phyloP scores from a whole-genome alignment of 257 asterid species.

The Penstemon eatonii region DNA sequence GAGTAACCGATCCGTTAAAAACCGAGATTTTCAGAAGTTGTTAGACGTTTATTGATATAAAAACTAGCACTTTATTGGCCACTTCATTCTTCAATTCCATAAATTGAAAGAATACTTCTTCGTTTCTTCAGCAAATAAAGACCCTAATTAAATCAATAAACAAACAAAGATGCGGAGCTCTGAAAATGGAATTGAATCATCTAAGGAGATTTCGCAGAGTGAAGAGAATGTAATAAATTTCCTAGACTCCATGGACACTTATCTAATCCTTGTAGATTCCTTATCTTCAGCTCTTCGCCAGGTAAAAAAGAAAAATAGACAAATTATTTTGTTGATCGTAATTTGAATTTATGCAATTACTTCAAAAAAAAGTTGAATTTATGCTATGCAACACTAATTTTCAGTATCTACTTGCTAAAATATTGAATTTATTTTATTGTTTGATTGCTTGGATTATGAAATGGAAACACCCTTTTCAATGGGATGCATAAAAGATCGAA shows the following conservation, averaged over 20 bases:
- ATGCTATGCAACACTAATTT: neutral
- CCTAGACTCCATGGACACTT: slow-evolving; percentile 74
- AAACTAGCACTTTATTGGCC: too few species aligned
- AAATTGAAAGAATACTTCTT: too few species aligned
- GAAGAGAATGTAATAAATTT: slow-evolving; percentile 58
- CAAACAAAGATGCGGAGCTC: slow-evolving; percentile 36
- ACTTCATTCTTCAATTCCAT: too few species aligned
- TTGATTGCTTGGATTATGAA: slow-evolving; percentile 13
- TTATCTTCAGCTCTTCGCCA: slow-evolving; percentile 81
- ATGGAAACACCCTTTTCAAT: slow-evolving; percentile 3
- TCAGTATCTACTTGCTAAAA: neutral
- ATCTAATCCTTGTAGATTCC: slow-evolving; percentile 61
- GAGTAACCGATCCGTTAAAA: too few species aligned
- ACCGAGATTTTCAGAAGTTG: too few species aligned
- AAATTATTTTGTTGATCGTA: slow-evolving; percentile 14
- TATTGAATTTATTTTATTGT: slow-evolving; percentile 6
- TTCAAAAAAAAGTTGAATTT: neutral
- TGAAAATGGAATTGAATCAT: slow-evolving; percentile 37
- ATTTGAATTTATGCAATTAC: slow-evolving; percentile 11
- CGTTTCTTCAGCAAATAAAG: too few species aligned
- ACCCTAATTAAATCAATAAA: too few species aligned
- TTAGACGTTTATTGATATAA: too few species aligned
- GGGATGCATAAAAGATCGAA: slow-evolving; percentile 6
- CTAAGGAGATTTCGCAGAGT: slow-evolving; percentile 25
- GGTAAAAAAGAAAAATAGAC: slow-evolving; percentile 35